Evolutionary conservation across 108 stramenopile genomes (phyloP), one percentile per base, ranked within the genome.

Genomic region (Ochromonas danica): DNA sequence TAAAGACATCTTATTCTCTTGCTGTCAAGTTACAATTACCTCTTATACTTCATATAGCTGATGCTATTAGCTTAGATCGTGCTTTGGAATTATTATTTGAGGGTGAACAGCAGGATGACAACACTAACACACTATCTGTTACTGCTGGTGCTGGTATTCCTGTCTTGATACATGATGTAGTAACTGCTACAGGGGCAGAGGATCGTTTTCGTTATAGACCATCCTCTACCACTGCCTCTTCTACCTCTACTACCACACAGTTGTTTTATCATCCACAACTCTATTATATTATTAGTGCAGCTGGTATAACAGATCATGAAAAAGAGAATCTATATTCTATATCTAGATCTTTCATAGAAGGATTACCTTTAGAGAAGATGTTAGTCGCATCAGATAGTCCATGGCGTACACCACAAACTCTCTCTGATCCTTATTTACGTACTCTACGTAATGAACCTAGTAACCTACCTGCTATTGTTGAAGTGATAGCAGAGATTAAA

Each of bases 341-440:
- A n/a, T 14, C 67, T 10, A 38, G 33, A 31, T 31, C n/a, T 14
- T 75, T 45, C 6, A 31, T 75, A 14, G 40, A 27, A 33, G 6
- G 14, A 39, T 27, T 75, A 17, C 31, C 72, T 75, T 36, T 27
- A 27, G 43, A 45, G 6, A 3, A 33, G 14, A 28, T 75, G 14
- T 57, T 75, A 33, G 40, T 75, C 27, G 36, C 14, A 38, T 35
- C 31, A 10, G 72, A 75, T 75, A 75, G 72, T 36, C 72, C 72
- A 3, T 75, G 72, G 72, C 43, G 31, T 33, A 75, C 72, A 45
- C 72, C 72, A 42, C 72, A 75, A 36, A 75, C 6, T 42, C 28
- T 75, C 10, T 10, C 72, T 57, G 72, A 75, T 42, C 45, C 17
- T 27, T 75, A 75, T 41, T 41, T 75, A 27, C 36, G 72, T 14